Percentiles rank a stretch among this genome's conserved stretches.
These are phyloP conservation scores for Euphrasia arctica DNA, from an alignment of 305 asterid genomes.

Conservation along the genomic window DNA sequence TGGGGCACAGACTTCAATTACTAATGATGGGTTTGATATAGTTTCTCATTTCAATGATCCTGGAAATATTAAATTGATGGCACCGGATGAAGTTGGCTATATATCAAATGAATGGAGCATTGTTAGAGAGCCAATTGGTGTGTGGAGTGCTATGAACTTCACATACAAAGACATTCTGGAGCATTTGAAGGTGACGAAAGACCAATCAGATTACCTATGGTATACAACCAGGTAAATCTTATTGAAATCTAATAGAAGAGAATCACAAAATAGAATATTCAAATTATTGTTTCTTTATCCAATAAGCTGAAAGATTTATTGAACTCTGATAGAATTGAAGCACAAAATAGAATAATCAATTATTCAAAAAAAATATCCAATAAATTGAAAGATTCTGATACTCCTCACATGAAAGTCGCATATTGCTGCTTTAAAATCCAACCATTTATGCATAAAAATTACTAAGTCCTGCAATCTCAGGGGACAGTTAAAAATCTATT, in stretches of 20 bases:
- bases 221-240: conserved; percentile 65
- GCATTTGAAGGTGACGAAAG: conserved; percentile 85
- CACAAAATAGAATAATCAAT: no score
- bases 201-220: conserved; percentile 85
- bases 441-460: conserved; percentile 13
- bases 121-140: conserved; percentile 73
- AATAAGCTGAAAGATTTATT: neutral
- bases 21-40: conserved; percentile 41
- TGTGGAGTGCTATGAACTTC: conserved; percentile 63
- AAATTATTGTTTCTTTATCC: conserved; percentile 9
- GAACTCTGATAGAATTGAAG: no score
- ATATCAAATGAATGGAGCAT: conserved; percentile 56
- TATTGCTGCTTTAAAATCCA: neutral
- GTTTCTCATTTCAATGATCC: conserved; percentile 33
- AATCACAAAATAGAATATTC: neutral
- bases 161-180: conserved; percentile 74
- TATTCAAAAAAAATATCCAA: no score
- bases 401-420: conserved; percentile 16
- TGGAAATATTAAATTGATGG: conserved; percentile 33
- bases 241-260: neutral
- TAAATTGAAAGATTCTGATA: neutral
- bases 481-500: neutral
- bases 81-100: conserved; percentile 36
- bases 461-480: neutral
- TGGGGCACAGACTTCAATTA: conserved; percentile 76